phyloP scores from a whole-genome alignment of 345 rosid genomes.

The Salix purpurea region DNA sequence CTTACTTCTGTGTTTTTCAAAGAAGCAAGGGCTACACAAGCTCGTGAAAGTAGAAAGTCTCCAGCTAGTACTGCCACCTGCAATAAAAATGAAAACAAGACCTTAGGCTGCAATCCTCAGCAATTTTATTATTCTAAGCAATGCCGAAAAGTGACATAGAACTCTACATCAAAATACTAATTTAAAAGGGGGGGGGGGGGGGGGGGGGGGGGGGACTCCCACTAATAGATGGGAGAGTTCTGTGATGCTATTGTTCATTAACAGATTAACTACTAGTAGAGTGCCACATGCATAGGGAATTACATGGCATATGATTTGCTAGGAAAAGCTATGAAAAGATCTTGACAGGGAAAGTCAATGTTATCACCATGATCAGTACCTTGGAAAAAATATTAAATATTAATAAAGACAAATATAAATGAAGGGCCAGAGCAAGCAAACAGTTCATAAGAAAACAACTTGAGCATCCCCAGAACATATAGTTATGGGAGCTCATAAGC shows the following conservation, averaged over 20 bases:
- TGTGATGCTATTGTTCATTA: not conserved
- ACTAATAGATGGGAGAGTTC: not conserved
- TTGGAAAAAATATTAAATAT: no score
- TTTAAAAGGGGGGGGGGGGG: no score
- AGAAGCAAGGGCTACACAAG: slow-evolving; percentile 83
- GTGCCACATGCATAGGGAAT: not conserved
- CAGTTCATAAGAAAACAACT: not conserved
- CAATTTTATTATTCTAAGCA: not conserved
- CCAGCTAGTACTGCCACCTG: slow-evolving; percentile 92
- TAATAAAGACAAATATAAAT: not conserved
- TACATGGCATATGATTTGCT: not conserved
- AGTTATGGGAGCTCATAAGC: not conserved
- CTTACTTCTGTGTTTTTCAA: slow-evolving; percentile 82
- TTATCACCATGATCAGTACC: no score
- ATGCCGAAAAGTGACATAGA: not conserved
- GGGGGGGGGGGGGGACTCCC: no score
- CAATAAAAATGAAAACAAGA: slow-evolving; percentile 19
- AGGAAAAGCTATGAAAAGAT: not conserved
- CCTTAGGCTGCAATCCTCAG: not conserved
- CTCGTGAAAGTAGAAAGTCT: slow-evolving; percentile 87
- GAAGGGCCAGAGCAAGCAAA: not conserved
- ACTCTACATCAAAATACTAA: not conserved
- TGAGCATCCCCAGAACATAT: not conserved
- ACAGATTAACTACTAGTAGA: not conserved
- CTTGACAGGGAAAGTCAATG: no score